phyloP scores from a whole-genome alignment of 192 early-diverging fungal genomes.

The Podila clonocystis region DNA sequence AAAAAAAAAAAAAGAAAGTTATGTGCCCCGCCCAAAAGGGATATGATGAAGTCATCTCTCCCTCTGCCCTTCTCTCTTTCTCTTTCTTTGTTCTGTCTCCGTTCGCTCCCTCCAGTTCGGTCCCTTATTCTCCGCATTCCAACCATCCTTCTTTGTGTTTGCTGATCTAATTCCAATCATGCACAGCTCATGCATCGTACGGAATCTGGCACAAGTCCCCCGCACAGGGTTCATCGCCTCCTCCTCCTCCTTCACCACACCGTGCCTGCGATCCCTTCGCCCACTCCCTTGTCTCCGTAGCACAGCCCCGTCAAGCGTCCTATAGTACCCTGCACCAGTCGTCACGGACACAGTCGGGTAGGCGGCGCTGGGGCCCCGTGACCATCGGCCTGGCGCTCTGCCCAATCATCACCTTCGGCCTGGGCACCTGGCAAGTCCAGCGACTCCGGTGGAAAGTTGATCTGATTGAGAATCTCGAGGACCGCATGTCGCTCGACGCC shows the following conservation, averaged over 20 bases:
- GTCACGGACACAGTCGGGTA: constrained; percentile 28
- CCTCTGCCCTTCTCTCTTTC: too few relatives aligned
- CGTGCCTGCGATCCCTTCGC: too few relatives aligned
- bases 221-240: background rate
- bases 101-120: background rate
- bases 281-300: too few relatives aligned
- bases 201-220: background rate
- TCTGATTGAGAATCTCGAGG: constrained; percentile 80
- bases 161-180: background rate
- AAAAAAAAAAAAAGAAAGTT: too few relatives aligned
- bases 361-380: constrained; percentile 34
- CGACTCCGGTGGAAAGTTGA: constrained; percentile 89
- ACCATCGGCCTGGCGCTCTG: constrained; percentile 51
- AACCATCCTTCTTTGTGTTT: background rate
- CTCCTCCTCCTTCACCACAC: too few relatives aligned
- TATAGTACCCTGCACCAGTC: constrained; percentile 26
- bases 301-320: background rate
- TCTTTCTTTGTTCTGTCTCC: background rate
- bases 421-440: constrained; percentile 91
- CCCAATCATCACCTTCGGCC: constrained; percentile 71
- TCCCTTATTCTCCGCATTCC: background rate
- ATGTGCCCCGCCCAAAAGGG: too few relatives aligned
- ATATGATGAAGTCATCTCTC: too few relatives aligned
- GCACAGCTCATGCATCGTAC: constrained; percentile 1
- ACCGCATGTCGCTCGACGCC: constrained; percentile 64